Conservation (phyloP, 2,329 filamentous ascomycete genomes). For the Colletotrichum spaethianum region DNA sequence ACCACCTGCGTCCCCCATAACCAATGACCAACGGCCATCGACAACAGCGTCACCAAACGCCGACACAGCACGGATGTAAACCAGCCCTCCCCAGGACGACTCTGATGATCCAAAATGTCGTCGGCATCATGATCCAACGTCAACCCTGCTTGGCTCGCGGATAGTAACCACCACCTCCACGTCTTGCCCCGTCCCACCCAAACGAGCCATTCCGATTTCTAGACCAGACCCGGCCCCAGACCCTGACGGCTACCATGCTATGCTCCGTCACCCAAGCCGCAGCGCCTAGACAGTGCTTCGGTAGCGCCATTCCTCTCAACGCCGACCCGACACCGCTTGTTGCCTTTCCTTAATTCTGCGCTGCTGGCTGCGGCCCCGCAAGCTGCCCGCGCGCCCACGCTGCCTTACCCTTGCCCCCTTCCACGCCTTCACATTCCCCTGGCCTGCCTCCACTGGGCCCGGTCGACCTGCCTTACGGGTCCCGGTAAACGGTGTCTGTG, state of each 20-base stretch:
- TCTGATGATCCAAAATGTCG: neutral
- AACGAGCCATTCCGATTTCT: neutral
- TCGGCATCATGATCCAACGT: neutral
- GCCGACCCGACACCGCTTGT: slow-evolving; percentile 1
- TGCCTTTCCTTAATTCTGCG: neutral
- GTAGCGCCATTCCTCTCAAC: neutral
- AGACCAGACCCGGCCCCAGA: neutral
- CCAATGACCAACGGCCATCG: too few species aligned
- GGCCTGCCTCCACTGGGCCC: neutral
- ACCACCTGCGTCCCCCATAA: too few species aligned
- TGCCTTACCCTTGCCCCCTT: neutral
- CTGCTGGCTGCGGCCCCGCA: neutral
- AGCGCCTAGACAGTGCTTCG: neutral
- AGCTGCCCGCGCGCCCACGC: neutral
- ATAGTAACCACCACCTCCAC: neutral
- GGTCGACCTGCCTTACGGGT: slow-evolving; percentile 10
- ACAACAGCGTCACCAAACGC: neutral
- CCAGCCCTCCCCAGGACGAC: neutral
- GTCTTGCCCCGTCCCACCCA: neutral
- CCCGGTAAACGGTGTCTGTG: slow-evolving; percentile 21
- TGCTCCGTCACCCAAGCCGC: neutral
- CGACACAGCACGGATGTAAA: neutral
- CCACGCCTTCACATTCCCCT: neutral
- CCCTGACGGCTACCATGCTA: neutral
- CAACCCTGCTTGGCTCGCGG: neutral